Base-by-base conservation (phyloP, 257 asterid genomes). In the Nicotiana knightiana region DNA sequence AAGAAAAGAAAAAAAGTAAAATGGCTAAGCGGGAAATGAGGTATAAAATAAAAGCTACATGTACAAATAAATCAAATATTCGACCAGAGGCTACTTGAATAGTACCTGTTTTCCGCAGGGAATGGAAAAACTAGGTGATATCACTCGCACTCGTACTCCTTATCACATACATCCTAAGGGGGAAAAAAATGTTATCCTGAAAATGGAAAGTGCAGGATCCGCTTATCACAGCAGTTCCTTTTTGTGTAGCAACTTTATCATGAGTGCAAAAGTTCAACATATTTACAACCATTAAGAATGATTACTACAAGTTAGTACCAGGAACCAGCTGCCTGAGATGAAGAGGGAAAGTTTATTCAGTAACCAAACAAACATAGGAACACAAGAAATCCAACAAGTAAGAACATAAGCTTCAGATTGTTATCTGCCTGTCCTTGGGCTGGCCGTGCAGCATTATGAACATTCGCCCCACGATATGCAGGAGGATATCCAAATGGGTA, bases 361-460 rank as follows among this genome's bases (percentile, higher is more conserved):
- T 75, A 75, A 53, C 80, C 64, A 51, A 75, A 75, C 17, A 75
- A 53, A 75, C 30, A 75, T 16, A 75, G 46, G 63, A 75, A 75
- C 18, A 75, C 80, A 51, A 75, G 80, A 75, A 75, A 75, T 26
- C 80, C 80, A 75, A 75, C 80, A 51, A 75, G 80, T 35, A 75
- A 51, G 64, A 75, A 75, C 80, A 75, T 75, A 51, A 75, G 53
- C 80, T 75, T 75, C 80, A 75, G 63, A 51, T 75, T 75, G 5
- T 75, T 75, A 26, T 75, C 80, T 26, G 43, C 46, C 16, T 75
- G 80, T 15, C 63, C 62, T 75, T 51, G 80, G 28, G 63, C 30
- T 16, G 64, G 5, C 10, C 86, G 92, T 80, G 85, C 91, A 26
- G 95, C 90, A 75, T 75, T 51, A 8, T 51, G 80, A 75, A 75